Evolutionary conservation across 2,329 filamentous ascomycete species (phyloP), one percentile per base, ranked within the genome.

Genomic region (Neopestalotiopsis sp.): DNA sequence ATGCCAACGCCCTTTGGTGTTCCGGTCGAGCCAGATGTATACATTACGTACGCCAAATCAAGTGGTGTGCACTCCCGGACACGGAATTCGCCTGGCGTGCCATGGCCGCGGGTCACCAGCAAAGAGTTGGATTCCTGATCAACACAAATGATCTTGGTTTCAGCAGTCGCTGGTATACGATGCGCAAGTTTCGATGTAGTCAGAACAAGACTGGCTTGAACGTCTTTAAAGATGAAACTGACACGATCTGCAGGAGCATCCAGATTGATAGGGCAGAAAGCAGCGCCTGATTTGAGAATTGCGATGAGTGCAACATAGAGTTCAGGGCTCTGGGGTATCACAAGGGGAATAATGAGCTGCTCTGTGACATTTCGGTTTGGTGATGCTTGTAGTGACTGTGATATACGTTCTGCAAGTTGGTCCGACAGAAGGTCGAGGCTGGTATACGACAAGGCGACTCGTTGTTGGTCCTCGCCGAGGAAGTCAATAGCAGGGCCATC

Each of bases 1-100:
- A 98, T 85, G 2, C 88, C 88, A 30, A 98, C 95, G 0, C 94
- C 95, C 82, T 98, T 98, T 0, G 95, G 95, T 4, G 90, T 89
- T 13, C 95, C 95, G 0, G 94, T 97, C 4, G 94, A 97, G 3
- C 94, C 94, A 60, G 94, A 97, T 0, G 95, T 97, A 78, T 97
- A 98, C 90, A 97, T 94, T 69, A 97, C 89, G 82, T 98, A 98
- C 30, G 95, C 94, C 30, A 95, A 78, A 69, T 86, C 81, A 80
- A 75, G 1, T 56, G 65, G n/a, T 5, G 17, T 40, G 34, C 28
- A 20, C 32, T 34, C n/a, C 20, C 32, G 28, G 7, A 13, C 34
- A 17, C 67, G 56, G n/a, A 28, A 9, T 10, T 7, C 4, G 24
- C 28, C 6, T 17, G n/a, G n/a, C 3, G 24, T 12, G 3, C 10